phyloP scores from a whole-genome alignment of 805 yeast genomes.

The Metschnikowia peoriensis region DNA sequence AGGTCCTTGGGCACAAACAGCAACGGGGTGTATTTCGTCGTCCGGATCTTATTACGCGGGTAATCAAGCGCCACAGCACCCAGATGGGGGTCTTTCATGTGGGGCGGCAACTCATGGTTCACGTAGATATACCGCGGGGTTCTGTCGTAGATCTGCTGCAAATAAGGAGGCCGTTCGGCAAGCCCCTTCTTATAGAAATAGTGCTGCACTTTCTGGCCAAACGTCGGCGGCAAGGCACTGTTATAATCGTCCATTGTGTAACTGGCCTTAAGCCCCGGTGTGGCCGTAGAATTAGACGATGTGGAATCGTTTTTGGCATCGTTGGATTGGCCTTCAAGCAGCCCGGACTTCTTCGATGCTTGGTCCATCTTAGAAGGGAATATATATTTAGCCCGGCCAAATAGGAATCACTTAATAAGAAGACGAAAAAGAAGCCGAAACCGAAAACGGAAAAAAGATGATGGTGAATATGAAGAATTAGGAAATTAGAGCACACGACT shows the following conservation, averaged over 20 bases:
- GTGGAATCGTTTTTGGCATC: slow-evolving; percentile 1
- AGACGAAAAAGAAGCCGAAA: too few species aligned
- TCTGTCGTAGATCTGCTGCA: slow-evolving; percentile 36
- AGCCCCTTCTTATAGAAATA: slow-evolving; percentile 20
- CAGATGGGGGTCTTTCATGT: slow-evolving; percentile 46
- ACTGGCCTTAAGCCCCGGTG: slow-evolving; percentile 1
- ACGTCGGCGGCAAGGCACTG: slow-evolving; percentile 13
- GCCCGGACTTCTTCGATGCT: slow-evolving; percentile 3
- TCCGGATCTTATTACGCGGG: slow-evolving; percentile 88
- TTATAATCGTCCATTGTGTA: slow-evolving; percentile 15
- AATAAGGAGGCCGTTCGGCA: slow-evolving; percentile 32
- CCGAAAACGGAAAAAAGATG: too few species aligned
- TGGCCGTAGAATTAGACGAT: neutral
- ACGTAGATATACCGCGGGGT: slow-evolving; percentile 47
- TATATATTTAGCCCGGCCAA: neutral
- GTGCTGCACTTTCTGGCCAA: slow-evolving; percentile 10
- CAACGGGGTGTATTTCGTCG: slow-evolving; percentile 92
- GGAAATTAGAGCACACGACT: too few species aligned
- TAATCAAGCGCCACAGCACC: slow-evolving; percentile 61
- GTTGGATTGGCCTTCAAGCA: slow-evolving; percentile 1
- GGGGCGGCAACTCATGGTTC: slow-evolving; percentile 48
- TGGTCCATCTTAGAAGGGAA: neutral
- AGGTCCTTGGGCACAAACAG: slow-evolving; percentile 86
- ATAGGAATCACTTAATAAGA: too few species aligned
- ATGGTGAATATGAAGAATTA: too few species aligned